Evolutionary conservation across 495 filamentous ascomycete genomes (phyloP).

Genomic region (Penicillium maclennaniae): DNA sequence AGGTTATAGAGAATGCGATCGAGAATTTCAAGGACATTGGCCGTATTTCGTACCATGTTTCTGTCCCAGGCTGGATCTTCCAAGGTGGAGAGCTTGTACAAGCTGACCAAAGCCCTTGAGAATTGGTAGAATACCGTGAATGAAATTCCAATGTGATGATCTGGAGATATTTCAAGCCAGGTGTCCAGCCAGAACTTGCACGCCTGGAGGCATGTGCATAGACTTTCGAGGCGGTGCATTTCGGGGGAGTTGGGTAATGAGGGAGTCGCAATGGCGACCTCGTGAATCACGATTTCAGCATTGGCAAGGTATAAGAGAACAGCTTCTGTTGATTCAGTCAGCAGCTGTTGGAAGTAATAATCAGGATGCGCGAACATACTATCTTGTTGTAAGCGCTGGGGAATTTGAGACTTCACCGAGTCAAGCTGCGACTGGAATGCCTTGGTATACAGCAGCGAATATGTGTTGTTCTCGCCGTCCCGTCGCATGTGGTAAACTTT

Average conservation of each 20-base stretch:
- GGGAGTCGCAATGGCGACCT: constrained; percentile 31
- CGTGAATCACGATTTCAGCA: constrained; percentile 43
- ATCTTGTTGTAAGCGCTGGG: constrained; percentile 31
- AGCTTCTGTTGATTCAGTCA: constrained; percentile 26
- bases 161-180: constrained; percentile 30
- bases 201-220: constrained; percentile 32
- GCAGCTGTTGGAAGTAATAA: neutral
- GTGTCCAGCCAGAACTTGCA: constrained; percentile 37
- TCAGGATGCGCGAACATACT: constrained; percentile 24
- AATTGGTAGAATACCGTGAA: constrained; percentile 40
- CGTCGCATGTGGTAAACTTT: constrained; percentile 27
- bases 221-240: constrained; percentile 30
- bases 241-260: constrained; percentile 17
- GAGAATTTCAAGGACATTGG: constrained; percentile 25
- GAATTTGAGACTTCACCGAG: constrained; percentile 31
- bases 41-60: constrained; percentile 26
- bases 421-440: constrained; percentile 44
- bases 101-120: constrained; percentile 32
- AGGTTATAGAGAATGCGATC: constrained; percentile 14
- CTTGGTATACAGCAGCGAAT: constrained; percentile 39
- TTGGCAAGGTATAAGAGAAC: constrained; percentile 34
- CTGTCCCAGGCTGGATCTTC: constrained; percentile 38
- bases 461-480: constrained; percentile 12
- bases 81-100: constrained; percentile 42
- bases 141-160: constrained; percentile 31